Evolutionary conservation across 805 yeast genomes (phyloP).

Genomic region (Candida takata): DNA sequence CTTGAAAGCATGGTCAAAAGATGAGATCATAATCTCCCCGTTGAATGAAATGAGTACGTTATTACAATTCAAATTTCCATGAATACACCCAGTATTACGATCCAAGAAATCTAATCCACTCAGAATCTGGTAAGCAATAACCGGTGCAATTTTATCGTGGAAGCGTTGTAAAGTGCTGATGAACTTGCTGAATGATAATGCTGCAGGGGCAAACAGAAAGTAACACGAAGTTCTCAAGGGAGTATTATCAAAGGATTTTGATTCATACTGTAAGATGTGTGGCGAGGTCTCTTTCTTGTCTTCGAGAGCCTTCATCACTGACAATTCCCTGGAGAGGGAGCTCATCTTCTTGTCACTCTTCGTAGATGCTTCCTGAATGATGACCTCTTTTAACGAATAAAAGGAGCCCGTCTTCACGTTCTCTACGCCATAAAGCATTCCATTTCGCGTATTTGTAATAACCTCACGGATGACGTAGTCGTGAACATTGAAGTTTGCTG

Average conservation of each 20-base stretch:
- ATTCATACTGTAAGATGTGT: neutral
- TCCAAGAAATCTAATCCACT: neutral
- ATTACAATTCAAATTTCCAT: constrained; percentile 1
- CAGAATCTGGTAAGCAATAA: neutral
- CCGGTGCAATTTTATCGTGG: neutral
- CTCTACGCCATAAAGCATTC: constrained; percentile 8
- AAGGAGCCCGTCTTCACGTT: neutral
- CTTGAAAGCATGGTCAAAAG: constrained; percentile 2
- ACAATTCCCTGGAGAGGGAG: neutral
- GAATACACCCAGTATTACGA: neutral
- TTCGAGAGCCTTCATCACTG: constrained; percentile 1
- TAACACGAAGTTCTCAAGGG: constrained; percentile 3
- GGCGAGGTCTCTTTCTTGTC: neutral
- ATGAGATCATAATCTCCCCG: constrained; percentile 1
- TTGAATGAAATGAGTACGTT: constrained; percentile 1
- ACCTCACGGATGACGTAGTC: constrained; percentile 1
- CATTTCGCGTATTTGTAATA: constrained; percentile 1
- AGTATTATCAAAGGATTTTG: neutral
- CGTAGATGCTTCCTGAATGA: neutral
- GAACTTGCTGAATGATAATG: constrained; percentile 1
- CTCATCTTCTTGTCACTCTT: neutral
- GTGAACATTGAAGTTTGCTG: constrained; percentile 1
- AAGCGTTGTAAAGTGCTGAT: neutral
- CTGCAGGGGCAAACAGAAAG: constrained; percentile 1
- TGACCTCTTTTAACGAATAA: constrained; percentile 7